These are phyloP conservation scores for Camelina sativa DNA, from an alignment of 345 rosid species.

Conservation along the genomic window DNA sequence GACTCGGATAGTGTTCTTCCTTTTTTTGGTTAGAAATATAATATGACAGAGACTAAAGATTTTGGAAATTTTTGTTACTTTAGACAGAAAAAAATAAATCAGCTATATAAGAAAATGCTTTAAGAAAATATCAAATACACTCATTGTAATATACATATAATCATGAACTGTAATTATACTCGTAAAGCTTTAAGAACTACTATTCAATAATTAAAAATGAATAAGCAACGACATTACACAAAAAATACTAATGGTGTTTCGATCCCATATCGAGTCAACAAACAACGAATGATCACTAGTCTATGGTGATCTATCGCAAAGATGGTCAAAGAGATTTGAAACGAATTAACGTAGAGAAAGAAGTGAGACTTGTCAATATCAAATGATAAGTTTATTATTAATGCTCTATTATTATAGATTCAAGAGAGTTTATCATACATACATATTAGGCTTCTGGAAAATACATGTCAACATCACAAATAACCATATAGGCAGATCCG, in stretches of 20 bases:
- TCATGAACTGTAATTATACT: too few species aligned
- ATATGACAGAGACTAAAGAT: not conserved
- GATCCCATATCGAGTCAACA: not conserved
- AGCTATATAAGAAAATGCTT: too few species aligned
- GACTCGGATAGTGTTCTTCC: not conserved
- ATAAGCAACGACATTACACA: not conserved
- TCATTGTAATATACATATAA: too few species aligned
- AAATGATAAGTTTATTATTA: not conserved
- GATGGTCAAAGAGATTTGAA: not conserved
- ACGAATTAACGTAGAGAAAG: slow-evolving; percentile 5
- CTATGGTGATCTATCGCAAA: not conserved
- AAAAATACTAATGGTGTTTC: not conserved
- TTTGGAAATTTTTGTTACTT: not conserved
- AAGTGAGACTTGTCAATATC: slow-evolving; percentile 10
- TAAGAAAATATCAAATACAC: too few species aligned
- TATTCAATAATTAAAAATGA: not conserved
- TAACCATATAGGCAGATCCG: too few species aligned
- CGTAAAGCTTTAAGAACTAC: too few species aligned
- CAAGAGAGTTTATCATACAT: not conserved
- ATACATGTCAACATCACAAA: too few species aligned
- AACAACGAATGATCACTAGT: not conserved
- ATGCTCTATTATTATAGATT: not conserved
- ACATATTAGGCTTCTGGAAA: too few species aligned
- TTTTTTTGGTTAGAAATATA: not conserved
- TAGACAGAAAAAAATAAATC: too few species aligned